Conservation (phyloP, 1,284 basidiomycete species). For the Ceratorhiza oryzae-sativae region DNA sequence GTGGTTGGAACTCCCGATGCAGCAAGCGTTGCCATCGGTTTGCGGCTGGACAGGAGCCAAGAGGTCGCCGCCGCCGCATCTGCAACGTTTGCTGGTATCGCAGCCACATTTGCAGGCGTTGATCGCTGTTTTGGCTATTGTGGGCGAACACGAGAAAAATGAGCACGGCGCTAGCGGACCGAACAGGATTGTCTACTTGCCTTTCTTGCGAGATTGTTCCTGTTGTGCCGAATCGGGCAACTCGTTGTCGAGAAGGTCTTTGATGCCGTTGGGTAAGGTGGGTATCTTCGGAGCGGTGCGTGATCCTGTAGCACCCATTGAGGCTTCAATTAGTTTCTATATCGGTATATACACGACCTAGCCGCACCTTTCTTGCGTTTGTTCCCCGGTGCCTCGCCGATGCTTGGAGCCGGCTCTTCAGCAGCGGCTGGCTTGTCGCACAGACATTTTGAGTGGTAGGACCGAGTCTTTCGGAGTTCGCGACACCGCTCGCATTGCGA, state of each 20-base stretch:
- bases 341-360: not conserved
- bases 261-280: conserved; percentile 41
- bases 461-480: conserved; percentile 42
- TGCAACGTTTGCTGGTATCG: conserved; percentile 30
- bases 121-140: conserved; percentile 25
- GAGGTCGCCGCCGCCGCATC: conserved; percentile 15
- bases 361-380: conserved; percentile 34
- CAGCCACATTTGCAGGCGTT: conserved; percentile 29
- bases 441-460: conserved; percentile 43
- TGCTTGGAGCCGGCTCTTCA: conserved; percentile 17
- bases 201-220: conserved; percentile 35
- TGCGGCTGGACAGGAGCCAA: conserved; percentile 14
- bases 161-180: conserved; percentile 15
- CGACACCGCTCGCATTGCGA: conserved; percentile 44
- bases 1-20: not conserved
- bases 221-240: conserved; percentile 17
- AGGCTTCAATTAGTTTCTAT: not conserved
- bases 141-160: not conserved
- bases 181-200: conserved; percentile 7
- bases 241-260: conserved; percentile 34
- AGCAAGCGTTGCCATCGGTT: not conserved
- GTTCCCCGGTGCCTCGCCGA: conserved; percentile 23
- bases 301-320: conserved; percentile 29
- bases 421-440: conserved; percentile 41
- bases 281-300: conserved; percentile 35